Evolutionary conservation across 2,329 filamentous ascomycete species (phyloP), one percentile per base, ranked within the genome.

Genomic region (Botryosphaeria dothidea): DNA sequence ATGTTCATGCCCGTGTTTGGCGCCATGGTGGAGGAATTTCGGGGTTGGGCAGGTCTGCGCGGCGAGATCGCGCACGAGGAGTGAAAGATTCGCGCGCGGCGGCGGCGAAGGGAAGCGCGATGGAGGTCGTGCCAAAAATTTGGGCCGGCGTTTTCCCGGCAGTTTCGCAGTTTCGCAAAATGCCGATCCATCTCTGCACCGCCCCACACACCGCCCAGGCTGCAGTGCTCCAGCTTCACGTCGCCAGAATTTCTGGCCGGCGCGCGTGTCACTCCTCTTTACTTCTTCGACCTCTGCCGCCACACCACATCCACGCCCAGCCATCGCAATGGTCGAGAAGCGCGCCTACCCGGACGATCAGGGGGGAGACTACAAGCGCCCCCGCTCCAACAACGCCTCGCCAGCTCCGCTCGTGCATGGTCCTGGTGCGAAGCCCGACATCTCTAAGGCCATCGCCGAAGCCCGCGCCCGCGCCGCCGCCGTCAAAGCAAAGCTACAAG

Each of bases 351-450:
- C 76, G 11, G 78, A 76, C 48, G 72, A 71, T 67, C 72, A 74
- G 1, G 74, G 74, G 61, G 80, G n/a, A n/a, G n/a, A 77, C 69
- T 65, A 71, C 49, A 83, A 83, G 70, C 74, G 78, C 43, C 68
- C 77, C 25, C 76, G 76, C 49, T 76, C 74, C n/a, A 73, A 74
- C 64, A 70, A 76, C 66, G 73, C 74, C 57, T 77, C 74, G 11
- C 75, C 77, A 8, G 71, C 74, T 67, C 68, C 7, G 70, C 72
- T 45, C 68, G 41, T 52, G 6, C 46, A 46, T 8, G 75, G 15
- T 13, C 29, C 63, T n/a, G 75, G 21, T 25, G 62, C 41, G 29
- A 66, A 56, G 57, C 57, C 65, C 31, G 74, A 75, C 43, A 71
- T 71, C 25, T 75, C 76, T 4, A 74, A 72, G 65, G 72, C 66